These are phyloP conservation scores for Escallonia herrerae DNA, from an alignment of 129 eudicot species.

Conservation along the genomic window DNA sequence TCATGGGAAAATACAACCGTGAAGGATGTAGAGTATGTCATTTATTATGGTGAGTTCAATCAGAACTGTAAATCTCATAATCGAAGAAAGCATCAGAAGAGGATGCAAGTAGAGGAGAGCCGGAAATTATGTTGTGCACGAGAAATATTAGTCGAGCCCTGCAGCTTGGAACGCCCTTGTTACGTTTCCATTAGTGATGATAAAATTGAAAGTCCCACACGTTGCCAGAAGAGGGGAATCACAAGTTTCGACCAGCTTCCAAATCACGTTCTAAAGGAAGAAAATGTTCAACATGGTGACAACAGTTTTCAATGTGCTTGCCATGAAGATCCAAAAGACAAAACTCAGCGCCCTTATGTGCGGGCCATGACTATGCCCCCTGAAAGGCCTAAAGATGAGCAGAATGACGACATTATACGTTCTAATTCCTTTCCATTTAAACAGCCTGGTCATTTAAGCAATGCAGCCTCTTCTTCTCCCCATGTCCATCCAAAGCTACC, in stretches of 20 bases:
- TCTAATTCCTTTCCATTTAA: slow-evolving; percentile 32
- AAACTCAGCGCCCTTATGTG: slow-evolving; percentile 9
- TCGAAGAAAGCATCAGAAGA: slow-evolving; percentile 16
- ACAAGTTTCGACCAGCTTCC: no score
- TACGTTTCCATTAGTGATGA: slow-evolving; percentile 8
- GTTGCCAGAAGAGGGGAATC: background rate
- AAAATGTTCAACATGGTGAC: background rate
- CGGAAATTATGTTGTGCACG: background rate
- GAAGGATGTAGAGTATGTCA: slow-evolving; percentile 5
- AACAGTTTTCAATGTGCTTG: no score
- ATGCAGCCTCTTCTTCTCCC: slow-evolving; percentile 18
- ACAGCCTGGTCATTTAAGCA: slow-evolving; percentile 6
- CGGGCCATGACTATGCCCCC: slow-evolving; percentile 53
- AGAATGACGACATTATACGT: slow-evolving; percentile 22
- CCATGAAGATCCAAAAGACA: background rate
- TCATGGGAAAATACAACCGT: slow-evolving; percentile 13
- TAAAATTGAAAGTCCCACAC: background rate
- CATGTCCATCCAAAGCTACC: slow-evolving; percentile 92
- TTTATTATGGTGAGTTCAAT: background rate
- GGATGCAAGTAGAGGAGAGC: slow-evolving; percentile 1
- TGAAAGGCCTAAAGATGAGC: slow-evolving; percentile 21
- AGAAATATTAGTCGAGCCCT: background rate
- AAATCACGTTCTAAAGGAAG: no score
- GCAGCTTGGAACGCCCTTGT: slow-evolving; percentile 29
- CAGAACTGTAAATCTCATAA: background rate